These are phyloP conservation scores for Hymenoscyphus linearis DNA, from an alignment of 2,329 filamentous ascomycete species.

Conservation along the genomic window DNA sequence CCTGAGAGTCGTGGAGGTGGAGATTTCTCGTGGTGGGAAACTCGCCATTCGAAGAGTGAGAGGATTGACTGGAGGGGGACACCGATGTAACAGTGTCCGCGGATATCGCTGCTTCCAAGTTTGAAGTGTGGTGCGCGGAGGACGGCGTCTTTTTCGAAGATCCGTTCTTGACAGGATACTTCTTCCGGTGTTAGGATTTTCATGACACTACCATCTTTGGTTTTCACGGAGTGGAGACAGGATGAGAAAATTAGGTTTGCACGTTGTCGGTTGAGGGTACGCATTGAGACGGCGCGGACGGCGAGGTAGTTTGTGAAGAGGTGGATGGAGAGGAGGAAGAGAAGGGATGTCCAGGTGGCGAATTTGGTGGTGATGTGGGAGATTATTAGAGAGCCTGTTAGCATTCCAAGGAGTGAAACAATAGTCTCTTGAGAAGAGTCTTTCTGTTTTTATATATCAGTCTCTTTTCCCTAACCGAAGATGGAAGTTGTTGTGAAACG, in stretches of 20 bases:
- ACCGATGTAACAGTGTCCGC: conserved; percentile 53
- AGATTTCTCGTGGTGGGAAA: conserved; percentile 11
- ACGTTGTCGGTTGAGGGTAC: conserved; percentile 78
- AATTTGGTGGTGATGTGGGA: conserved; percentile 64
- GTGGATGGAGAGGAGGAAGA: conserved; percentile 8
- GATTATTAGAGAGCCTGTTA: conserved; percentile 77
- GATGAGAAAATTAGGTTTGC: conserved; percentile 70
- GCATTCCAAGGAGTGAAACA: conserved; percentile 81
- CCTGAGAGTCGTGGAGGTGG: conserved; percentile 19
- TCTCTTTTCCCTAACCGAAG: neutral
- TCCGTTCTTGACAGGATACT: conserved; percentile 43
- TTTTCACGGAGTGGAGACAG: conserved; percentile 37
- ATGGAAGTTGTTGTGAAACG: neutral
- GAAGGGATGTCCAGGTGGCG: conserved; percentile 50
- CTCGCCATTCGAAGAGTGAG: conserved; percentile 10
- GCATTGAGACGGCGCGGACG: conserved; percentile 78
- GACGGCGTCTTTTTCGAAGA: conserved; percentile 28
- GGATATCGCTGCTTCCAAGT: conserved; percentile 13
- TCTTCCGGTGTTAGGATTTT: conserved; percentile 57
- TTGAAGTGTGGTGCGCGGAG: conserved; percentile 47
- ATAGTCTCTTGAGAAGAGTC: conserved; percentile 95
- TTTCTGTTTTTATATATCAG: conserved; percentile 41
- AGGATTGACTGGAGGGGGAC: conserved; percentile 35
- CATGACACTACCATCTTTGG: neutral
- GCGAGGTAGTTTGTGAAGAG: conserved; percentile 74